Base-by-base conservation (phyloP, 495 filamentous ascomycete species). In the Neurospora pannonica region DNA sequence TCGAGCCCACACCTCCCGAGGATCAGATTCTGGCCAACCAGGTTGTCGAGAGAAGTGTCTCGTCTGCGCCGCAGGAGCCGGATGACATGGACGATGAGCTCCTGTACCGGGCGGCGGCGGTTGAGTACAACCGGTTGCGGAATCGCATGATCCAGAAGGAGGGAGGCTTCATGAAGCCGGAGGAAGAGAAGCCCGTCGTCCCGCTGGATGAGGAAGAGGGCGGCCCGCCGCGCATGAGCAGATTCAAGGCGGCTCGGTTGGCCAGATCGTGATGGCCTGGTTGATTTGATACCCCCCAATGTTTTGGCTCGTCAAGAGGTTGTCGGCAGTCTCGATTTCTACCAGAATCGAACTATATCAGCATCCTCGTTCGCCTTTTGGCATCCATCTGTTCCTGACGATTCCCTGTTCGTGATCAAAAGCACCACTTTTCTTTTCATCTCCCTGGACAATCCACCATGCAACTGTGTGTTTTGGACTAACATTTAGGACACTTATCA, bases 231-330 rank as follows among this genome's bases (percentile, higher is more conserved):
- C 92, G 91, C 76, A 84, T 97, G 74, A 98, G 95, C 86, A 88
- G 92, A 74, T 99, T 98, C 83, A 96, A 90, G 82, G 94, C 95
- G 72, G 93, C 96, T 7, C 89, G 93, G 71, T 80, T 97, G 79
- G 86, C 84, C 70, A 87, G 82, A 75, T 76, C 76, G 9, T 79
- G 72, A 76, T 74, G 76, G 70, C 73, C 40, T 31, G 38, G 54
- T 67, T 67, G 54, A 36, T 7, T 43, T 72, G 70, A 46, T 73
- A 39, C 48, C 38, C 34, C 34, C 36, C 37, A 21, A 60, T 43
- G 17, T 62, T 37, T 10, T 28, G 54, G 60, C 39, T 54, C 62
- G 31, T n/a, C 36, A 46, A 73, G 69, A 60, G 74, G 71, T 38
- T 76, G 70, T 74, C 62, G 43, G 54, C 37, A 73, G 69, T 71